Base-by-base conservation (phyloP, 2,329 filamentous ascomycete genomes). In the Xylariaceae sp. region DNA sequence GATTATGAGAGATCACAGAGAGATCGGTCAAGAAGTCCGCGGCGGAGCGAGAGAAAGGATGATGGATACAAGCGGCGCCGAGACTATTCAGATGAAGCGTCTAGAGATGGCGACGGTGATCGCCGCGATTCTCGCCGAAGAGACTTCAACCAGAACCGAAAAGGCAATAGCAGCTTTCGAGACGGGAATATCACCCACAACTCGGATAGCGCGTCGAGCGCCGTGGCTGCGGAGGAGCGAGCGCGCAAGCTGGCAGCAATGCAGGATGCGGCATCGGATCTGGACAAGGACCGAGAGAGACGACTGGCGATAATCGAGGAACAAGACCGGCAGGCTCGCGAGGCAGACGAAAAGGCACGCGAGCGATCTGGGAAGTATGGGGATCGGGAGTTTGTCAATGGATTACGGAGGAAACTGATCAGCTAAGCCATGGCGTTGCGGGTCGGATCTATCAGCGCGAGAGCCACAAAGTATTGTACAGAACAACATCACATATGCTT, bases 181-280 rank as follows among this genome's bases (percentile, higher is more conserved):
- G 47, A 55, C 19, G 55, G 46, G 27, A 53, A 52, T 2, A 35
- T 49, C 11, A 54, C 49, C 11, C 60, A 60, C 9, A 27, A 27
- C 22, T 53, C 58, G 11, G 47, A 42, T 6, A 38, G 22, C 30
- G 39, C 51, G 7, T 47, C 56, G 11, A 46, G 55, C 32, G 44
- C 52, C 6, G 41, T 47, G 2, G 60, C 57, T 4, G 58, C 52
- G 17, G 78, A 81, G 18, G 83, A 86, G 54, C 75, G 77, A n/a
- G 82, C 83, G 11, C 77, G 78, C 19, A 88, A 83, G 64, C 69
- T 90, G 15, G 86, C 83, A 14, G 84, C 82, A 9, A 90, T 90
- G 87, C 85, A 88, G 65, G 77, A 78, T 15, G 85, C 83, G 27
- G 87, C 87, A 5, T 77, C 75, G 1, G 81, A 86, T 11, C 73